These are phyloP conservation scores for Boletus fagicola DNA, from an alignment of 768 basidiomycete species.

Conservation along the genomic window DNA sequence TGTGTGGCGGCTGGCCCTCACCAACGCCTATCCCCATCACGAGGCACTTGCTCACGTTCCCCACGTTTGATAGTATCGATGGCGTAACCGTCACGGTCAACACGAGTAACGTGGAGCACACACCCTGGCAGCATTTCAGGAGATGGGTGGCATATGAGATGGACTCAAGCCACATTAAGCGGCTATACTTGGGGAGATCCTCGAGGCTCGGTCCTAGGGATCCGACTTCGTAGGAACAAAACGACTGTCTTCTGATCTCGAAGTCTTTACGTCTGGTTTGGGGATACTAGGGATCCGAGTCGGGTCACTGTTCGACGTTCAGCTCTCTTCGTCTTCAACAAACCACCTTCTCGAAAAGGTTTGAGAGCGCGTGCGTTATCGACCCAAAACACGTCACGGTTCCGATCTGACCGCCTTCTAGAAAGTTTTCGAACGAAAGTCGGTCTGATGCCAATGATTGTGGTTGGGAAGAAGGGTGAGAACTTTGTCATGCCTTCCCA, in stretches of 20 bases:
- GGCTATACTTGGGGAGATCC: neutral
- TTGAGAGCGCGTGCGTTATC: neutral
- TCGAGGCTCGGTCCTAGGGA: neutral
- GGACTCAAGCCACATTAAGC: neutral
- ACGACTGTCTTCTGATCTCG: no score
- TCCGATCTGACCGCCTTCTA: neutral
- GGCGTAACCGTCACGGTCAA: neutral
- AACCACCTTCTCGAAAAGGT: neutral
- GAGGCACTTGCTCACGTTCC: conserved; percentile 3
- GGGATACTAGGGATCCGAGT: neutral
- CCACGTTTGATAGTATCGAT: neutral
- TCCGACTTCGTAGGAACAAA: no score
- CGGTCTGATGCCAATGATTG: neutral
- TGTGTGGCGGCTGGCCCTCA: neutral
- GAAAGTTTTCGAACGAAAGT: neutral
- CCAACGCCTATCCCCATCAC: no score
- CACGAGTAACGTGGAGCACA: neutral
- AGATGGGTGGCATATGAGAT: neutral
- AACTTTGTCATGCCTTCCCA: neutral
- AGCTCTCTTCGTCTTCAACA: neutral
- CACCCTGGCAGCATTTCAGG: neutral
- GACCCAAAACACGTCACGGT: neutral
- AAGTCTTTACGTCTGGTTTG: no score
- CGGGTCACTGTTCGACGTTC: neutral
- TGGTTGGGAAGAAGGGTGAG: neutral